These are phyloP conservation scores for Cicer arietinum DNA, from an alignment of 306 rosid genomes.

Conservation along the genomic window DNA sequence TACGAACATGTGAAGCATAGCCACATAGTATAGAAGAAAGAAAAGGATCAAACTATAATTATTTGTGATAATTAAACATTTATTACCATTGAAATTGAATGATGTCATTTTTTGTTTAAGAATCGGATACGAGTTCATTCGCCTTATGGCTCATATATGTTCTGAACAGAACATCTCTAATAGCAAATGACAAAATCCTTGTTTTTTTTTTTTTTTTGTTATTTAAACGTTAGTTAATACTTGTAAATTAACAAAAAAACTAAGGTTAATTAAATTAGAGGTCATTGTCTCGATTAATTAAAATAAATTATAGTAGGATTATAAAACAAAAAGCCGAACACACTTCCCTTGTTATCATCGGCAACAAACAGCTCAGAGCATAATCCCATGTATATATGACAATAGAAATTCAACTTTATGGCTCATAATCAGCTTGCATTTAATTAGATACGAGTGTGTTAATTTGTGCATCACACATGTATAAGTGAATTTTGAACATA, in stretches of 20 bases:
- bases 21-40: constrained; percentile 25
- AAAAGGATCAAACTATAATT: constrained; percentile 12
- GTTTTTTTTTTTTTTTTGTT: not conserved
- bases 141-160: not conserved
- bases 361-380: not conserved
- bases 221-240: constrained; percentile 17
- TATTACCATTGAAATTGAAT: not conserved
- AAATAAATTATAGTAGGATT: not conserved
- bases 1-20: constrained; percentile 27
- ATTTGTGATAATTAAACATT: not conserved
- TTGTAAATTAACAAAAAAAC: not conserved
- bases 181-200: not conserved
- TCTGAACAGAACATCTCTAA: not conserved
- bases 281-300: constrained; percentile 1
- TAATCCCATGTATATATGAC: not conserved
- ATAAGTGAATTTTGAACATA: too few species aligned
- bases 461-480: too few species aligned
- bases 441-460: too few species aligned
- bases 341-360: constrained; percentile 23
- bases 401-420: too few species aligned
- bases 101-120: constrained; percentile 40
- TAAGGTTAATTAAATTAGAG: not conserved
- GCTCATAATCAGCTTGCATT: too few species aligned
- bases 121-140: constrained; percentile 16
- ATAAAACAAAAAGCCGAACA: constrained; percentile 34